Evolutionary conservation across 2,329 filamentous ascomycete genomes (phyloP).

Genomic region (Colletotrichum sp.): DNA sequence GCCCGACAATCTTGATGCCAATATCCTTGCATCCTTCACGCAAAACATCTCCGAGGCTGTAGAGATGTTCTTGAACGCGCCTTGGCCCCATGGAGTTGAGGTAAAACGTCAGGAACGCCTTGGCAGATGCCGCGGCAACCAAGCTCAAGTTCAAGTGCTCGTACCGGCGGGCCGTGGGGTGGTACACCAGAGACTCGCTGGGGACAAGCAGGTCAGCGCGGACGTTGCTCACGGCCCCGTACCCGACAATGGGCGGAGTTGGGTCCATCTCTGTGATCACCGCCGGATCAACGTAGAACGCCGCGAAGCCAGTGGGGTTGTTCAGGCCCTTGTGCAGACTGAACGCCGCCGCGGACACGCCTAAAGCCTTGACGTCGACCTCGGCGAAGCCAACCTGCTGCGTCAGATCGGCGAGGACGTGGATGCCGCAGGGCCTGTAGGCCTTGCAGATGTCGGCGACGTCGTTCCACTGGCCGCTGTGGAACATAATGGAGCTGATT

Average conservation of each 20-base stretch:
- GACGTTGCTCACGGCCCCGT: slow-evolving; percentile 25
- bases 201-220: slow-evolving; percentile 23
- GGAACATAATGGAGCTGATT: slow-evolving; percentile 36
- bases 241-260: slow-evolving; percentile 30
- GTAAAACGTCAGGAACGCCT: slow-evolving; percentile 29
- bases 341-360: slow-evolving; percentile 35
- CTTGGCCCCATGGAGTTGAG: slow-evolving; percentile 25
- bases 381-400: slow-evolving; percentile 36
- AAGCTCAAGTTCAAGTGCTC: slow-evolving; percentile 34
- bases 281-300: slow-evolving; percentile 30
- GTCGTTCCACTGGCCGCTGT: slow-evolving; percentile 35
- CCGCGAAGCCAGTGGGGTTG: slow-evolving; percentile 33
- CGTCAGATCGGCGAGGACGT: slow-evolving; percentile 34
- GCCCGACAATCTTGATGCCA: slow-evolving; percentile 27
- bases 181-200: slow-evolving; percentile 22
- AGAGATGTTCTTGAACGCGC: slow-evolving; percentile 30
- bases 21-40: slow-evolving; percentile 22
- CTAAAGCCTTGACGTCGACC: slow-evolving; percentile 28
- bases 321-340: slow-evolving; percentile 36
- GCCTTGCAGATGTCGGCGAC: slow-evolving; percentile 28
- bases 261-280: slow-evolving; percentile 26
- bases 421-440: slow-evolving; percentile 31
- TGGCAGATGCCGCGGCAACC: slow-evolving; percentile 24
- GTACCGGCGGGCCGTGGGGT: slow-evolving; percentile 30
- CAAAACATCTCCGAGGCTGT: slow-evolving; percentile 27